A percentile compares a stretch with the other conserved stretches of the same genome.
Conservation (phyloP, 2,329 filamentous ascomycete genomes). For the Tolypocladium capitatum region DNA sequence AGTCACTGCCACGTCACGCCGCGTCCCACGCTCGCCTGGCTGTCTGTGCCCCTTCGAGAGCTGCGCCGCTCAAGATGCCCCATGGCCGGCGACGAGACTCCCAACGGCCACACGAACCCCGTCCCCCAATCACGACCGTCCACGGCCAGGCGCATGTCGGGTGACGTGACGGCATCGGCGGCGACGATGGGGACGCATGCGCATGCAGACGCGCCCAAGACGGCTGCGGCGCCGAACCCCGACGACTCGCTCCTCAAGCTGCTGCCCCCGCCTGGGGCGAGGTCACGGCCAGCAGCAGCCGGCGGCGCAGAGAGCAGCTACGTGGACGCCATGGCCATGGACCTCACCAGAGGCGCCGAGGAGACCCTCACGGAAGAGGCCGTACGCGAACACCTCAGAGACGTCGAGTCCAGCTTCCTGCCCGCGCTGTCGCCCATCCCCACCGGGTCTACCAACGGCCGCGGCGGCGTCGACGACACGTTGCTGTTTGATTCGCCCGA, state of each 20-base stretch:
- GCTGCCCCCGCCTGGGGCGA: constrained; percentile 8
- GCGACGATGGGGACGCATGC: neutral
- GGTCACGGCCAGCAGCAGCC: constrained; percentile 5
- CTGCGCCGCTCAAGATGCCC: constrained; percentile 15
- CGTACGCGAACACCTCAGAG: constrained; percentile 43
- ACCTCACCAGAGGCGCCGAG: constrained; percentile 18
- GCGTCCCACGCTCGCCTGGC: neutral
- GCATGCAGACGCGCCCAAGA: neutral
- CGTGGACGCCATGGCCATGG: constrained; percentile 25
- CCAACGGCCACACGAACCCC: constrained; percentile 10
- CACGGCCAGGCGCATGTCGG: constrained; percentile 13
- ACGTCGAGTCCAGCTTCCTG: constrained; percentile 54
- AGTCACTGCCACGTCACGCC: neutral
- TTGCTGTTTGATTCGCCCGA: constrained; percentile 40
- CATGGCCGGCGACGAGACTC: constrained; percentile 23
- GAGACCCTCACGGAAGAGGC: constrained; percentile 40
- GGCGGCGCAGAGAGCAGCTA: constrained; percentile 24
- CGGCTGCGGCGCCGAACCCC: neutral
- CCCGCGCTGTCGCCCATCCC: constrained; percentile 44
- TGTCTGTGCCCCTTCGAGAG: neutral
- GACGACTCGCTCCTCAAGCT: constrained; percentile 6
- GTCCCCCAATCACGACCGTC: constrained; percentile 9
- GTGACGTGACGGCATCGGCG: neutral
- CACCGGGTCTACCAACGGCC: constrained; percentile 24
- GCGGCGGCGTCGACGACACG: constrained; percentile 40